Evolutionary conservation across 2,329 filamentous ascomycete species (phyloP).

Genomic region (Claviceps maximensis): DNA sequence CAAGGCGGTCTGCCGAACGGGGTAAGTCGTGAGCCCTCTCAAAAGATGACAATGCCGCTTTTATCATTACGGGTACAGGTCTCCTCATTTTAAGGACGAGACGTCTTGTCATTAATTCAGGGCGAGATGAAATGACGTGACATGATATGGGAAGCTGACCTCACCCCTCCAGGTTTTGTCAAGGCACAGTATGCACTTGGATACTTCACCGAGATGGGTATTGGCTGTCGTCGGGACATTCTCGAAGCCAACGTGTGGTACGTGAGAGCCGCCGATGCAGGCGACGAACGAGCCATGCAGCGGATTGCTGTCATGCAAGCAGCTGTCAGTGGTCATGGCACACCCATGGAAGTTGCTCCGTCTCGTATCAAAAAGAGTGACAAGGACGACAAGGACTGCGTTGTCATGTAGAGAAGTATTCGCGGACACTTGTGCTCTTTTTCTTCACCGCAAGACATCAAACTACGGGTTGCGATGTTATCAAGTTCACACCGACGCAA

Average conservation of each 20-base stretch:
- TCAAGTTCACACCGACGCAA: not conserved
- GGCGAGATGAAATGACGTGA: not conserved
- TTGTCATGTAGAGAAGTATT: constrained; percentile 37
- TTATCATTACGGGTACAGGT: no score
- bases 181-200: constrained; percentile 89
- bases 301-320: constrained; percentile 75
- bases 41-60: not conserved
- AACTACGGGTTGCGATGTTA: not conserved
- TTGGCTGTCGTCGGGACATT: constrained; percentile 87
- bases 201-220: constrained; percentile 98
- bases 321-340: constrained; percentile 50
- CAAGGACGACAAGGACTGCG: constrained; percentile 42
- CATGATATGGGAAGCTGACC: not conserved
- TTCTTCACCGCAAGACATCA: not conserved
- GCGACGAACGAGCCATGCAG: constrained; percentile 80
- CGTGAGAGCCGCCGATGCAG: constrained; percentile 83
- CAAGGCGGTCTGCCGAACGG: constrained; percentile 68
- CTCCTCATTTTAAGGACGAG: not conserved
- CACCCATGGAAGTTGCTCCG: constrained; percentile 43
- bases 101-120: not conserved
- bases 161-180: constrained; percentile 38
- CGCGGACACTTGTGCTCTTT: not conserved
- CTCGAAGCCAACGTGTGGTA: constrained; percentile 98
- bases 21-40: constrained; percentile 40
- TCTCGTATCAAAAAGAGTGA: constrained; percentile 37